Conservation (phyloP, 306 rosid genomes). For the Vigna trinervia region DNA sequence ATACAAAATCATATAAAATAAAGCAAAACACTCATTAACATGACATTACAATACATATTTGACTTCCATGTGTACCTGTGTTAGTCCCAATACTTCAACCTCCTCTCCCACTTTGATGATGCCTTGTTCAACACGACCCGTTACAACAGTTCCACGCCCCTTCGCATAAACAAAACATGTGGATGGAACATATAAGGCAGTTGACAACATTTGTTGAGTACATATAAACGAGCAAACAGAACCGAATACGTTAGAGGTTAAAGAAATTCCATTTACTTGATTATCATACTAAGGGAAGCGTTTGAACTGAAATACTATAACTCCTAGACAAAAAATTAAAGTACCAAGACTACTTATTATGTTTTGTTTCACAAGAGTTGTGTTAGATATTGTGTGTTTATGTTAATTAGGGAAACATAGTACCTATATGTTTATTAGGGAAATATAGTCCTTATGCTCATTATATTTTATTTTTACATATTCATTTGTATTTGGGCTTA, state of each 20-base stretch:
- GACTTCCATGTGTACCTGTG: conserved; percentile 54
- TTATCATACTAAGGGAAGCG: background rate
- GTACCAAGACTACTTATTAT: background rate
- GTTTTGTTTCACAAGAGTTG: background rate
- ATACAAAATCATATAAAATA: conserved; percentile 35
- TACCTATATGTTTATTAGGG: too few relatives aligned
- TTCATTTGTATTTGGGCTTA: too few relatives aligned
- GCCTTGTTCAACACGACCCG: conserved; percentile 96
- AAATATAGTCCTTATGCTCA: too few relatives aligned
- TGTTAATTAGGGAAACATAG: too few relatives aligned
- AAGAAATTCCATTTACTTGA: background rate
- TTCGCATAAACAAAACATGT: conserved; percentile 40
- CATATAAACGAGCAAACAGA: conserved; percentile 2
- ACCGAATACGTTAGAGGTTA: background rate
- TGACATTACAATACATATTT: conserved; percentile 29
- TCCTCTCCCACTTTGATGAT: conserved; percentile 89
- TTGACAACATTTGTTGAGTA: conserved; percentile 15
- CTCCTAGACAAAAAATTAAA: background rate
- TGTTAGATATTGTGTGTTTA: too few relatives aligned
- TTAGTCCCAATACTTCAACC: conserved; percentile 84
- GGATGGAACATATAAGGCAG: background rate
- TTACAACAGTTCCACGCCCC: conserved; percentile 98
- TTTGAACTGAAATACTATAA: conserved; percentile 1
- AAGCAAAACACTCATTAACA: conserved; percentile 17
- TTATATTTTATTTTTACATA: too few relatives aligned